Evolutionary conservation across 163 green algal species (phyloP).

Genomic region (Volvox carteri): DNA sequence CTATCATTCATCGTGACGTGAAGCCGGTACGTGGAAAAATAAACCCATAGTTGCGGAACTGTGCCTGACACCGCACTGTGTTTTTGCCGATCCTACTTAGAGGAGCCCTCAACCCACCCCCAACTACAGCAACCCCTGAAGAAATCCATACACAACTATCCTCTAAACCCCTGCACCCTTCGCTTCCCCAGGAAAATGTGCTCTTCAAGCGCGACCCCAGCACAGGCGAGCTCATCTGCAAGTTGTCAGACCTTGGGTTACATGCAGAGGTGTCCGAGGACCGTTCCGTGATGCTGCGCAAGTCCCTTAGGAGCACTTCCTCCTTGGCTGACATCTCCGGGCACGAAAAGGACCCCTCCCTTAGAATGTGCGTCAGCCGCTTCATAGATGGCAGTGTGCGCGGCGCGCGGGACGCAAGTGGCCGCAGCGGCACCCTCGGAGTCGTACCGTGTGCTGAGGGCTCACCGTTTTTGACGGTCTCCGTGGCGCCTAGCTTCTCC

Average conservation of each 20-base stretch:
- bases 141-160: neutral
- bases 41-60: no score
- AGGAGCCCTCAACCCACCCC: no score
- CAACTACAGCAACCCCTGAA: neutral
- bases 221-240: neutral
- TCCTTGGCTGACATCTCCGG: neutral
- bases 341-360: neutral
- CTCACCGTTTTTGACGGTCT: neutral
- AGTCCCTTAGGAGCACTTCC: neutral
- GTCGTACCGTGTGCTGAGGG: neutral
- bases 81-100: no score
- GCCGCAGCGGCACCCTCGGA: neutral
- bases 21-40: neutral
- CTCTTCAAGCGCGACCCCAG: neutral
- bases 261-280: neutral
- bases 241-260: neutral
- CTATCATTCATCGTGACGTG: constrained; percentile 1
- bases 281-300: constrained; percentile 1
- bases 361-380: neutral
- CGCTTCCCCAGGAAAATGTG: neutral
- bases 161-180: neutral
- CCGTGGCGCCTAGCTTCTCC: neutral
- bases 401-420: neutral
- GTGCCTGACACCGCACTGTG: no score
- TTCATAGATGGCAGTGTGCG: neutral